Conservation (phyloP, 2,329 filamentous ascomycete species). For the Aspergillus pseudoglaucus region DNA sequence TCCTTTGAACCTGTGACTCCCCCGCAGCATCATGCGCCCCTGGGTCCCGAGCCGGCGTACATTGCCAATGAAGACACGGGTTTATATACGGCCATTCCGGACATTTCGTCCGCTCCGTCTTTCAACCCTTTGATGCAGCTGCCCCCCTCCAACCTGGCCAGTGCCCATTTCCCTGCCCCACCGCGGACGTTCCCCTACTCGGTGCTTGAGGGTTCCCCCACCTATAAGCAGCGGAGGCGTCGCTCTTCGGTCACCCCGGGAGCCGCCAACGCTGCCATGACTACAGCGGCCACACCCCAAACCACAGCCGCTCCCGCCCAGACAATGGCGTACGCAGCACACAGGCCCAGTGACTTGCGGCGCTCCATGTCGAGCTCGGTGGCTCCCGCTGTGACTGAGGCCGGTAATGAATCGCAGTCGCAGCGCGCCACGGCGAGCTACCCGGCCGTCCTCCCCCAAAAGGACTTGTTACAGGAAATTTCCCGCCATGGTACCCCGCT, state of each 20-base stretch:
- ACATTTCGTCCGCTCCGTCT: constrained; percentile 66
- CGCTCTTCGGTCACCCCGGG: constrained; percentile 86
- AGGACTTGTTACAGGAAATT: constrained; percentile 68
- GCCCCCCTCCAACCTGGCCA: constrained; percentile 75
- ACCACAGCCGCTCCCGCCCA: constrained; percentile 31
- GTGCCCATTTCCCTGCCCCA: constrained; percentile 69
- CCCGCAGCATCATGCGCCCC: constrained; percentile 77
- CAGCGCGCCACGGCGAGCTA: constrained; percentile 68
- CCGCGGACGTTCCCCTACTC: constrained; percentile 70
- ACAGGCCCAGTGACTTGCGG: constrained; percentile 83
- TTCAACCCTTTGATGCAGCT: constrained; percentile 89
- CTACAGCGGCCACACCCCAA: constrained; percentile 46
- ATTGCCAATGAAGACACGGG: constrained; percentile 97
- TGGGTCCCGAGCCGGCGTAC: constrained; percentile 85
- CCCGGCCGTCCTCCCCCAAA: constrained; percentile 64
- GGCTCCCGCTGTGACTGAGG: constrained; percentile 65
- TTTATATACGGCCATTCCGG: constrained; percentile 89
- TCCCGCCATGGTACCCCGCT: constrained; percentile 89
- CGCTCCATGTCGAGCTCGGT: constrained; percentile 86
- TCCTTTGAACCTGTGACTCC: constrained; percentile 97
- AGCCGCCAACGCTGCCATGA: constrained; percentile 52
- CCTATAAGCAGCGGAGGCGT: constrained; percentile 93
- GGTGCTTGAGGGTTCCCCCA: constrained; percentile 94
- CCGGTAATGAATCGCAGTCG: constrained; percentile 68
- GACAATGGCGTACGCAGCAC: constrained; percentile 51